Evolutionary conservation across 129 eudicot species (phyloP).

Genomic region (Centaurea solstitialis): DNA sequence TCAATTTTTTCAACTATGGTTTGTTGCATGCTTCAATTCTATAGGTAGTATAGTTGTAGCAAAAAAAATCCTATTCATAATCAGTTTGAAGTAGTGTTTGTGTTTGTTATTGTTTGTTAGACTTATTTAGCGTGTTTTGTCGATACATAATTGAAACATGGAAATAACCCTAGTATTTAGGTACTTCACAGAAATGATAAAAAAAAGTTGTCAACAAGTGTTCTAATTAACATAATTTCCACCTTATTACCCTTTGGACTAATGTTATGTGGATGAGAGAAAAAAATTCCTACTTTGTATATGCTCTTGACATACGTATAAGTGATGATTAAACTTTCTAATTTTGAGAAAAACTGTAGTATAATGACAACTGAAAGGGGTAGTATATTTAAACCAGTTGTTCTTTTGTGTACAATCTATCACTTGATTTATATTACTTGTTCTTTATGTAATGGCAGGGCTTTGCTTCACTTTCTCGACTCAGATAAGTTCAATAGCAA

Average conservation of each 20-base stretch:
- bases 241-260: not conserved
- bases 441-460: constrained; percentile 57
- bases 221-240: not conserved
- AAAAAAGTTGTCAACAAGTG: not conserved
- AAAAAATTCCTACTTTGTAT: not conserved
- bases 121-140: not conserved
- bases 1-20: not conserved
- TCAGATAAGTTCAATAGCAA: constrained; percentile 82
- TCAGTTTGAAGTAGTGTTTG: not conserved
- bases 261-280: not conserved
- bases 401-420: constrained; percentile 6
- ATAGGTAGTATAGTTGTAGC: not conserved
- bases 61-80: not conserved
- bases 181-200: not conserved
- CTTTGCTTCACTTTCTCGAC: constrained; percentile 98
- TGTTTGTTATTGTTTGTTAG: not conserved
- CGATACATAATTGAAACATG: not conserved
- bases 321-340: not conserved
- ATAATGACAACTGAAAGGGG: not conserved
- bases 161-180: not conserved
- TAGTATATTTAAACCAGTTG: not conserved
- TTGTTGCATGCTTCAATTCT: no score
- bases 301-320: not conserved
- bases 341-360: not conserved
- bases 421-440: constrained; percentile 9